phyloP scores from a whole-genome alignment of 2,329 filamentous ascomycete genomes.

The Curvularia hawaiiensis region DNA sequence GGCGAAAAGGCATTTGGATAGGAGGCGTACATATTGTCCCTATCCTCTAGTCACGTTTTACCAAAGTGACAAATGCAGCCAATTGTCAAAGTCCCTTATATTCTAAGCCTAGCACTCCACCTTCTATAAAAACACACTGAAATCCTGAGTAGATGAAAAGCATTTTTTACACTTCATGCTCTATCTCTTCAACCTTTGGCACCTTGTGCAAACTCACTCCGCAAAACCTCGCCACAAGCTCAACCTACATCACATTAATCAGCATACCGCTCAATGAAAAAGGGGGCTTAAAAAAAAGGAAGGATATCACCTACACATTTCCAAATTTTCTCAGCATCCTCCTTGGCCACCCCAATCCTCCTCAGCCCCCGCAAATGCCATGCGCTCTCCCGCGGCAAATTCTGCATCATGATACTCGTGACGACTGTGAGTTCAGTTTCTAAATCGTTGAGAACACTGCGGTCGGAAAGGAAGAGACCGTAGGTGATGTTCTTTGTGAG shows the following conservation, averaged over 20 bases:
- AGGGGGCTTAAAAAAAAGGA: no score
- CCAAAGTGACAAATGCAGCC: not conserved
- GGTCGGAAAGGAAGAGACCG: constrained; percentile 63
- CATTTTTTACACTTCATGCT: constrained; percentile 35
- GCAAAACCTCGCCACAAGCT: constrained; percentile 39
- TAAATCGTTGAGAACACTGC: constrained; percentile 58
- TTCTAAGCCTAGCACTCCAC: not conserved
- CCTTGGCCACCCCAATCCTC: constrained; percentile 54
- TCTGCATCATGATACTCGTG: constrained; percentile 63
- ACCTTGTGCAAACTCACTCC: constrained; percentile 34
- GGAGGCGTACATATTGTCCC: no score
- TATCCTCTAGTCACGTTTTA: no score
- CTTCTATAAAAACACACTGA: not conserved
- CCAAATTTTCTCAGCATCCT: constrained; percentile 52
- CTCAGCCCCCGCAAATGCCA: constrained; percentile 62
- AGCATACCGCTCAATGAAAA: not conserved
- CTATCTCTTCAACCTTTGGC: constrained; percentile 40
- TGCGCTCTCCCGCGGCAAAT: constrained; percentile 57
- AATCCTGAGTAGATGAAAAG: not conserved
- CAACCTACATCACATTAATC: constrained; percentile 24
- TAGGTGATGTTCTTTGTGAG: constrained; percentile 62
- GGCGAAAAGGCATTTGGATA: no score
- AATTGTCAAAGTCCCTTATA: not conserved
- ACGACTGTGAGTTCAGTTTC: constrained; percentile 63
- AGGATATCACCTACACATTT: constrained; percentile 43